A percentile compares a stretch with the other conserved stretches of the same genome.
Conservation (phyloP, 495 filamentous ascomycete species). For the Peziza echinospora region DNA sequence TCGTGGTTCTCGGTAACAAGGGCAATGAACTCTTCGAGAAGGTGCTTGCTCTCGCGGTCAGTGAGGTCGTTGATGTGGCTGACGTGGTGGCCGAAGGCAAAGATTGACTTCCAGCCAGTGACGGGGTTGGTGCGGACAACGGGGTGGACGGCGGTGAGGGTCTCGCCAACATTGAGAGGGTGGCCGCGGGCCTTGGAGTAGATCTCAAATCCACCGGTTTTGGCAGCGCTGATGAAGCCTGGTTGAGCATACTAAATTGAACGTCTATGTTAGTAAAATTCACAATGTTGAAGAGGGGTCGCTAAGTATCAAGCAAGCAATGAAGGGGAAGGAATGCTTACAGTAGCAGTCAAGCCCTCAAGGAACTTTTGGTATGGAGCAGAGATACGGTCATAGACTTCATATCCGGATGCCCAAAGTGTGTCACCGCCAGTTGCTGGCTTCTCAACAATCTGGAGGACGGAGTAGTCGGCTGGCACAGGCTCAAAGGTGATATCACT, state of each 20-base stretch:
- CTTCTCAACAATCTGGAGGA: conserved; percentile 34
- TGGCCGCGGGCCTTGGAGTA: conserved; percentile 36
- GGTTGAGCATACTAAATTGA: conserved; percentile 45
- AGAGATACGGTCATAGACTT: conserved; percentile 37
- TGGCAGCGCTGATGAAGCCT: conserved; percentile 33
- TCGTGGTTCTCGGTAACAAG: conserved; percentile 58
- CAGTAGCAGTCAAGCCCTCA: conserved; percentile 42
- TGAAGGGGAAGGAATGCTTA: no score
- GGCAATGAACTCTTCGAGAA: conserved; percentile 39
- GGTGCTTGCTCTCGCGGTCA: conserved; percentile 34
- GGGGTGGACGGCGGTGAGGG: conserved; percentile 42
- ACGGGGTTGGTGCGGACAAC: conserved; percentile 60
- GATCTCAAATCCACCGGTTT: conserved; percentile 32
- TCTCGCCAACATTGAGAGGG: conserved; percentile 44
- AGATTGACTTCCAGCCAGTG: conserved; percentile 56
- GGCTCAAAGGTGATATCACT: conserved; percentile 49
- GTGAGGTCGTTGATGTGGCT: conserved; percentile 43
- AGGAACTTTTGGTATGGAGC: conserved; percentile 42
- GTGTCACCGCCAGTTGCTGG: conserved; percentile 48
- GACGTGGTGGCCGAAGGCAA: conserved; percentile 39
- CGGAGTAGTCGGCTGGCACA: conserved; percentile 41
- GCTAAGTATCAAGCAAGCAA: conserved; percentile 41
- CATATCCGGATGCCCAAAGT: conserved; percentile 21
- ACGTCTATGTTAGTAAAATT: no score
- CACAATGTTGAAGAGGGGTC: no score